Evolutionary conservation across 2,329 filamentous ascomycete genomes (phyloP).

Genomic region (Fusarium hainanense): DNA sequence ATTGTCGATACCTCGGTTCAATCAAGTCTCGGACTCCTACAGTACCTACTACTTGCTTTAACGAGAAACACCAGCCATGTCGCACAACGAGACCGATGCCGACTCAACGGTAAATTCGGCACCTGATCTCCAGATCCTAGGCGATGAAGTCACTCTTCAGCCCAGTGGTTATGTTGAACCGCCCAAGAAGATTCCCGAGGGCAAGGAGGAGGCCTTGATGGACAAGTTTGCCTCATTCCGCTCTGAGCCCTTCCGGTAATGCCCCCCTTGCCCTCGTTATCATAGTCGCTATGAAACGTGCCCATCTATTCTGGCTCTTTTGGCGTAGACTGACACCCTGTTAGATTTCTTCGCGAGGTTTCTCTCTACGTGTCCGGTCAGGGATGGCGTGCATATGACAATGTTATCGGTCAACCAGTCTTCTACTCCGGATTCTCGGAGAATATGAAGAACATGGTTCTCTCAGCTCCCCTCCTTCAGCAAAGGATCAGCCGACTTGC

Average conservation of each 20-base stretch:
- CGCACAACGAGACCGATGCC: slow-evolving; percentile 46
- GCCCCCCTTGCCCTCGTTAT: slow-evolving; percentile 24
- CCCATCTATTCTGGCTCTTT: not conserved
- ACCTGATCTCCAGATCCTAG: slow-evolving; percentile 81
- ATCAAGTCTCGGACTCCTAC: not conserved
- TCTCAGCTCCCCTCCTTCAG: slow-evolving; percentile 80
- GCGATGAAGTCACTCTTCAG: slow-evolving; percentile 78
- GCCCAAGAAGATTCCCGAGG: slow-evolving; percentile 56
- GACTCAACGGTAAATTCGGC: slow-evolving; percentile 60
- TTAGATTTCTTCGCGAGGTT: slow-evolving; percentile 89
- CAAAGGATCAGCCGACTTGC: slow-evolving; percentile 81
- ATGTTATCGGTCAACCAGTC: slow-evolving; percentile 88
- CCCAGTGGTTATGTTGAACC: slow-evolving; percentile 75
- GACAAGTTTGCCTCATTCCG: slow-evolving; percentile 90
- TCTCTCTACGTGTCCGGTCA: slow-evolving; percentile 92
- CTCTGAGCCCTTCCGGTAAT: slow-evolving; percentile 69
- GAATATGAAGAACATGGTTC: slow-evolving; percentile 82
- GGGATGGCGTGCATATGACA: slow-evolving; percentile 95
- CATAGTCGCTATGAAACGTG: not conserved
- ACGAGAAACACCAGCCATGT: slow-evolving; percentile 43
- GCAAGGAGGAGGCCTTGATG: slow-evolving; percentile 76
- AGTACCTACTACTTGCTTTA: not conserved
- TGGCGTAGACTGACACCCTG: slow-evolving; percentile 19
- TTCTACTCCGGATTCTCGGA: slow-evolving; percentile 95
- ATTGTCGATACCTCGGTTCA: slow-evolving; percentile 30